These are phyloP conservation scores for Aspergillus clavatus DNA, from an alignment of 2,329 filamentous ascomycete genomes.

Conservation along the genomic window DNA sequence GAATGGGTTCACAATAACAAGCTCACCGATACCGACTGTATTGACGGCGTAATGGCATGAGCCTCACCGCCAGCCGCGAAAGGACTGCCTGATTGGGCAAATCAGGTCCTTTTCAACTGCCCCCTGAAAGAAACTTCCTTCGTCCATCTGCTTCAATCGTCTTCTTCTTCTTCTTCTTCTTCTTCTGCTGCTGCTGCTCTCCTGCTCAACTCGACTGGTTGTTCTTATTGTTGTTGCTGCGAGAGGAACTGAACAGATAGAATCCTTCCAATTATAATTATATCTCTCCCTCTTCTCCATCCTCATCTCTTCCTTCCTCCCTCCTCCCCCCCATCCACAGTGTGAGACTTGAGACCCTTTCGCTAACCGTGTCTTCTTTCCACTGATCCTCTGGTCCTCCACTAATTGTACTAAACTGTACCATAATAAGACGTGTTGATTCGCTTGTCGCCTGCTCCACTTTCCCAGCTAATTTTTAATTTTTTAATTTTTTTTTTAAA, in stretches of 20 bases:
- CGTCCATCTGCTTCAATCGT: slow-evolving; percentile 8
- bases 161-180: slow-evolving; percentile 2
- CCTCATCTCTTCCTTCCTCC: slow-evolving; percentile 4
- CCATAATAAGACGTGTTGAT: background rate
- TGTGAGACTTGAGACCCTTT: too few species aligned
- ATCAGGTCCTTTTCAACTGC: background rate
- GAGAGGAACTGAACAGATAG: too few species aligned
- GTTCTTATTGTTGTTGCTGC: too few species aligned
- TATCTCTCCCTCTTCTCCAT: slow-evolving; percentile 4
- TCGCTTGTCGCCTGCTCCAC: background rate
- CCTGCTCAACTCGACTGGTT: too few species aligned
- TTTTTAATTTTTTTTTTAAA: too few species aligned
- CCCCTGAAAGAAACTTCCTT: background rate
- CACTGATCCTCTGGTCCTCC: background rate
- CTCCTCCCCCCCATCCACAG: slow-evolving; percentile 3
- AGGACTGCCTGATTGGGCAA: background rate
- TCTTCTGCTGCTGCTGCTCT: too few species aligned
- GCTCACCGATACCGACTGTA: background rate
- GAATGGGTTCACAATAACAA: background rate
- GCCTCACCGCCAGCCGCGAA: background rate
- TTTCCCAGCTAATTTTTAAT: slow-evolving; percentile 4
- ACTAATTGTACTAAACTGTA: background rate
- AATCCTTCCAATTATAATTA: slow-evolving; percentile 4
- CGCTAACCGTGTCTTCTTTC: background rate
- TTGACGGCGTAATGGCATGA: background rate